Conservation (phyloP, 345 rosid genomes). For the Diplotaxis tenuifolia region DNA sequence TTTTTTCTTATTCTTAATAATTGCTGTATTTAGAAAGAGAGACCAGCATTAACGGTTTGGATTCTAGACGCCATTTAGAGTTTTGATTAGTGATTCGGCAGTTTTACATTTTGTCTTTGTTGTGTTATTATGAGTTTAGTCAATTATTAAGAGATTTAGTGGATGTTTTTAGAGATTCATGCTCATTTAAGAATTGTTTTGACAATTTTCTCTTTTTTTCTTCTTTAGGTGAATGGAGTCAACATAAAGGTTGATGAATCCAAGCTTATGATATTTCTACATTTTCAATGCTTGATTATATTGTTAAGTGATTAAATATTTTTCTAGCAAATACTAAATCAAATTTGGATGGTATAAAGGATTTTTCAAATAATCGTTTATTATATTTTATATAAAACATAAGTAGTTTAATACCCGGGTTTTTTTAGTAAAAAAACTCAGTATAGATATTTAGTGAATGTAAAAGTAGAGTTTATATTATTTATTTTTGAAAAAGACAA, state of each 20-base stretch:
- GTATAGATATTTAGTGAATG: too few relatives aligned
- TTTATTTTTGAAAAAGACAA: too few relatives aligned
- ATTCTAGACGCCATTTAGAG: slow-evolving; percentile 17
- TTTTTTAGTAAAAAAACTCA: too few relatives aligned
- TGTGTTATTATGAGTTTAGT: not conserved
- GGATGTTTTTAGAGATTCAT: not conserved
- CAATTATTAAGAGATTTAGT: not conserved
- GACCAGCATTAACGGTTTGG: slow-evolving; percentile 3
- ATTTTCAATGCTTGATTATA: too few relatives aligned
- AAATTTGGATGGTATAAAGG: too few relatives aligned
- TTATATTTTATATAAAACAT: too few relatives aligned
- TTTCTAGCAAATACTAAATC: too few relatives aligned
- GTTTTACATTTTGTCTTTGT: not conserved
- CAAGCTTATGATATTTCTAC: not conserved
- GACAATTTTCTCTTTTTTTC: not conserved
- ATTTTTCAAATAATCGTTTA: too few relatives aligned
- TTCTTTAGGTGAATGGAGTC: not conserved
- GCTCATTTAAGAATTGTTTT: not conserved
- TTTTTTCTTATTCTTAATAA: not conserved
- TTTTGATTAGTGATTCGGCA: slow-evolving; percentile 13
- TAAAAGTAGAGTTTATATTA: too few relatives aligned
- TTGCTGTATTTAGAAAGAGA: slow-evolving; percentile 25
- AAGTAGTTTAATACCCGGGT: too few relatives aligned
- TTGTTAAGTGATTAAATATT: too few relatives aligned
- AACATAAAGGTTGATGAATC: not conserved